Evolutionary conservation across 352 stramenopile species (phyloP), one percentile per base, ranked within the genome.

Genomic region (Halophytophthora polymorphica): DNA sequence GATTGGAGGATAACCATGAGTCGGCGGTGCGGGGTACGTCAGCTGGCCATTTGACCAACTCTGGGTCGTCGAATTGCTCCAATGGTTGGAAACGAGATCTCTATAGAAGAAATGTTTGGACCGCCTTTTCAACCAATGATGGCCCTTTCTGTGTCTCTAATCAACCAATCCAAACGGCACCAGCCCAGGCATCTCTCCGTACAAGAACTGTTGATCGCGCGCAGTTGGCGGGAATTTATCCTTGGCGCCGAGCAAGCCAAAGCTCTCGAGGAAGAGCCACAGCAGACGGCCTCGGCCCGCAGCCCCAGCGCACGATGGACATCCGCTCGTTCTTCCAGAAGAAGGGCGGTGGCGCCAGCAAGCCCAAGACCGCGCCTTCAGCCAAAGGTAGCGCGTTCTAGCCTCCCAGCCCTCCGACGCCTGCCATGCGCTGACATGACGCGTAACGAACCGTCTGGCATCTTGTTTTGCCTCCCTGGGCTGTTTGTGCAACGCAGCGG

Each of bases 261-360:
- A 8, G 25, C 17, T 34, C 11, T 2, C 4, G 14, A 59, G 43
- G 57, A 66, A 66, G 58, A 58, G 56, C 52, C 56, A 51, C 46
- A 13, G 19, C 45, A 29, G 22, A 13, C n/a, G 10, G 1, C 19
- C 17, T 45, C 39, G 6, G 34, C 40, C 25, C 15, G 69, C 33
- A 7, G 3, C 33, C 15, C 15, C 33, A 14, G 33, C 33, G 11
- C 33, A 38, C 7, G 43, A 88, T 95, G 84, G 84, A 95, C 66
- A 95, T 95, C 55, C 82, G 84, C 45, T 81, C 77, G 51, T 95
- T 95, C 53, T 95, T 95, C 61, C 48, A 73, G 49, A 72, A 86
- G 46, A 79, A 83, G 45, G 50, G 63, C 6, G 53, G 61, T 11
- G 50, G 25, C 38, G 46, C 25, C 25, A 19, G 25, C 15, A 55